A percentile compares a stretch with the other conserved stretches of the same genome.
Conservation (phyloP, 371 early-diverging fungal genomes). For the Catenaria anguillulae region DNA sequence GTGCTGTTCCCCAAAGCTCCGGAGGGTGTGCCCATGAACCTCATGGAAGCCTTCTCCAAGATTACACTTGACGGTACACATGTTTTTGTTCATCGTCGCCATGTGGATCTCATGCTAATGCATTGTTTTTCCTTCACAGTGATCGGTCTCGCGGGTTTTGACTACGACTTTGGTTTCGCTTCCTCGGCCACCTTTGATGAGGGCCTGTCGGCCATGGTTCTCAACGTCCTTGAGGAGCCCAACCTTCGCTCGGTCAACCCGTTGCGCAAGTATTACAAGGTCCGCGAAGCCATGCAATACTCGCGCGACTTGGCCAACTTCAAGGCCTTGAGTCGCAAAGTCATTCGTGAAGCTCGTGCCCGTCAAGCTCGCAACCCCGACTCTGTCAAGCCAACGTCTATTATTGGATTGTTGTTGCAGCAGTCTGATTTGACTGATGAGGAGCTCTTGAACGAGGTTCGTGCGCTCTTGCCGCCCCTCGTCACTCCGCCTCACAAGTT, state of each 20-base stretch:
- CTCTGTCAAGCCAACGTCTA: background rate
- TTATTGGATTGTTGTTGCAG: constrained; percentile 8
- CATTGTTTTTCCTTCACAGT: too few species aligned
- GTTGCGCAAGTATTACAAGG: background rate
- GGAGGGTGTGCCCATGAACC: background rate
- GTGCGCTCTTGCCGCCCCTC: too few species aligned
- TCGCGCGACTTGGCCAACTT: background rate
- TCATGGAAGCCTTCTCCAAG: background rate
- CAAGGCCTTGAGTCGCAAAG: background rate
- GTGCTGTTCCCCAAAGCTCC: background rate
- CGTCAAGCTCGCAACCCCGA: background rate
- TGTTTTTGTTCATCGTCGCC: too few species aligned
- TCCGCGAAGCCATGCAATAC: background rate
- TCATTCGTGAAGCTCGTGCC: constrained; percentile 1
- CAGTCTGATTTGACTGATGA: constrained; percentile 1
- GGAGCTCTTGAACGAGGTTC: constrained; percentile 20
- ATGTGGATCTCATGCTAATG: too few species aligned
- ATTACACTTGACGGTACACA: constrained; percentile 1
- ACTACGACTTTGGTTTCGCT: background rate
- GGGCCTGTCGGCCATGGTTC: background rate
- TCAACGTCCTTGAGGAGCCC: background rate
- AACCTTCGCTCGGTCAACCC: background rate
- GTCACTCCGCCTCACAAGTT: too few species aligned
- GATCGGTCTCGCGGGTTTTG: background rate
- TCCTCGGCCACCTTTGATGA: background rate